These are phyloP conservation scores for Babesia microti DNA, from an alignment of 169 alveolate species.

Conservation along the genomic window DNA sequence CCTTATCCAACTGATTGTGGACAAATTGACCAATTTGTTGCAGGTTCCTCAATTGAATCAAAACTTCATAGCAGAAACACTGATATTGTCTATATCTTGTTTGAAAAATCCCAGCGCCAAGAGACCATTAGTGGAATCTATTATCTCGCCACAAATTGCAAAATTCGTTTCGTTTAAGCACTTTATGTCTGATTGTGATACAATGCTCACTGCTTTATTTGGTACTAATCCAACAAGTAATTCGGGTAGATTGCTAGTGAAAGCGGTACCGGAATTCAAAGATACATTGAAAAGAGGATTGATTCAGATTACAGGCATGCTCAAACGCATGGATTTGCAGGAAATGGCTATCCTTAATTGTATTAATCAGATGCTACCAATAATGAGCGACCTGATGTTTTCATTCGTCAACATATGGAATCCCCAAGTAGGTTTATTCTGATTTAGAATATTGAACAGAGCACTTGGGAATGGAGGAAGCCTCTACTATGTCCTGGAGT, in stretches of 20 bases:
- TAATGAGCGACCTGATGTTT: slow-evolving; percentile 2
- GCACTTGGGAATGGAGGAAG: slow-evolving; percentile 17
- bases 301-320: neutral
- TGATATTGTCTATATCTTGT: slow-evolving; percentile 23
- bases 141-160: slow-evolving; percentile 16
- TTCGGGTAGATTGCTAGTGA: neutral
- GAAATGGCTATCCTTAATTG: no score
- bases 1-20: slow-evolving; percentile 26
- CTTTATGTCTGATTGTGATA: neutral
- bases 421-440: slow-evolving; percentile 29
- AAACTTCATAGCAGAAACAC: slow-evolving; percentile 28
- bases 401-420: slow-evolving; percentile 10
- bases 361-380: slow-evolving; percentile 14
- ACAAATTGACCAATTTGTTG: slow-evolving; percentile 18
- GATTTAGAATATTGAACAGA: slow-evolving; percentile 11
- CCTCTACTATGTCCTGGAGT: slow-evolving; percentile 46
- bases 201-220: no score
- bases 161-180: neutral
- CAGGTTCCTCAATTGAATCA: slow-evolving; percentile 8
- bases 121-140: slow-evolving; percentile 7
- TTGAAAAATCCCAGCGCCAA: slow-evolving; percentile 8
- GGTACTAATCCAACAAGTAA: no score
- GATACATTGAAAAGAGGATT: neutral
- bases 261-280: neutral
- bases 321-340: neutral